Conservation (phyloP, 257 asterid species). For the Vinca minor region DNA sequence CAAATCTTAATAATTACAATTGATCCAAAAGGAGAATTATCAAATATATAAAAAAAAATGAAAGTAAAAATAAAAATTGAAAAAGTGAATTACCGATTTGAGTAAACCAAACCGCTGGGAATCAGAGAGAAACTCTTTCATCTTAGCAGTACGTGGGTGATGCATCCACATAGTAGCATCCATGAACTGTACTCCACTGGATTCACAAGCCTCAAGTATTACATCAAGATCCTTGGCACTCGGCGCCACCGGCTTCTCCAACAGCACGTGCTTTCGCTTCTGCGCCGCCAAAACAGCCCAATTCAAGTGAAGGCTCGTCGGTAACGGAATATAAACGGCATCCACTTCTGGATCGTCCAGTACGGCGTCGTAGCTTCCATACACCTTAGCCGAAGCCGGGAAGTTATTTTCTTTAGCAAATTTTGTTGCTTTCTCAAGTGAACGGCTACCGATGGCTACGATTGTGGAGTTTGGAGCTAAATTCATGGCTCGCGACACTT, state of each 20-base stretch:
- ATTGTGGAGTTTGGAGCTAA: conserved; percentile 28
- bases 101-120: conserved; percentile 27
- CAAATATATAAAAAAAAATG: too few relatives aligned
- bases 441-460: conserved; percentile 37
- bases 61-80: too few relatives aligned
- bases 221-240: conserved; percentile 31
- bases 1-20: too few relatives aligned
- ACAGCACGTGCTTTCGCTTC: conserved; percentile 31
- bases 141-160: conserved; percentile 27
- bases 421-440: conserved; percentile 27
- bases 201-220: conserved; percentile 35
- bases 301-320: conserved; percentile 33
- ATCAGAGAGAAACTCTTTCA: conserved; percentile 27
- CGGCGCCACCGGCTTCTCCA: conserved; percentile 43
- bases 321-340: conserved; percentile 39
- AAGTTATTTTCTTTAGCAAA: conserved; percentile 29
- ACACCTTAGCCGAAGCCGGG: conserved; percentile 22
- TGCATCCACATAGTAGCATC: conserved; percentile 49
- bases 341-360: conserved; percentile 36
- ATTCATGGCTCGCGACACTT: conserved; percentile 31
- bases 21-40: too few relatives aligned
- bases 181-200: conserved; percentile 40
- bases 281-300: conserved; percentile 42
- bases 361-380: conserved; percentile 39
- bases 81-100: conserved; percentile 18